Conservation (phyloP, 768 basidiomycete genomes). For the Boletus pseudo-olivaceus region DNA sequence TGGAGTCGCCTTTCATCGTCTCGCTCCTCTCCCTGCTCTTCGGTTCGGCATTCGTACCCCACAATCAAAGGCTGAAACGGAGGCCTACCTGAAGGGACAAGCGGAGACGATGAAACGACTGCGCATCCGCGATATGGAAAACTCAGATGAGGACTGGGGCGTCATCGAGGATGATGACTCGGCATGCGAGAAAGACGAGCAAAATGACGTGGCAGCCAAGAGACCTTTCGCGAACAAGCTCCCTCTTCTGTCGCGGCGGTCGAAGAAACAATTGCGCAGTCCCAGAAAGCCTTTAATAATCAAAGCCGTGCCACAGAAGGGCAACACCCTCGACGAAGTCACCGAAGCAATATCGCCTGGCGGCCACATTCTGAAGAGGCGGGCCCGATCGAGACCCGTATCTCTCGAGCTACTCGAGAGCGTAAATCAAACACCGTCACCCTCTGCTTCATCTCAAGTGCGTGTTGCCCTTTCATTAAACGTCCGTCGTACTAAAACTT, state of each 20-base stretch:
- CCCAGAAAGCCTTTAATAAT: slow-evolving; percentile 25
- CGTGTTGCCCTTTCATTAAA: background rate
- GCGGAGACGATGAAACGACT: slow-evolving; percentile 64
- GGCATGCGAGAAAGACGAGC: slow-evolving; percentile 47
- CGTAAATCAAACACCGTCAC: slow-evolving; percentile 43
- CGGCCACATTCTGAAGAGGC: slow-evolving; percentile 71
- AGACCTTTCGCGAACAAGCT: slow-evolving; percentile 32
- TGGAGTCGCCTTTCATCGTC: slow-evolving; percentile 33
- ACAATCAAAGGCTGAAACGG: slow-evolving; percentile 36
- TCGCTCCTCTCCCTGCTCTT: slow-evolving; percentile 33
- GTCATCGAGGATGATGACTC: slow-evolving; percentile 46
- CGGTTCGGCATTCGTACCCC: slow-evolving; percentile 30
- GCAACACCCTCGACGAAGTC: slow-evolving; percentile 52
- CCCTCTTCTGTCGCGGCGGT: slow-evolving; percentile 22
- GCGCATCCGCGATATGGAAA: slow-evolving; percentile 53
- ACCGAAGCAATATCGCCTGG: slow-evolving; percentile 71
- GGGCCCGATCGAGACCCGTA: slow-evolving; percentile 69
- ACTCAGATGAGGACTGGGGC: slow-evolving; percentile 44
- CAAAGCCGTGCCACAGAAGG: slow-evolving; percentile 34
- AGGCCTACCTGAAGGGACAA: slow-evolving; percentile 44
- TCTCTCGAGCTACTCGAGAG: slow-evolving; percentile 63
- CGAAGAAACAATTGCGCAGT: slow-evolving; percentile 28
- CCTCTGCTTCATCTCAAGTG: slow-evolving; percentile 32
- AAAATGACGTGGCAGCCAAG: slow-evolving; percentile 30
- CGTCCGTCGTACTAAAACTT: background rate